Conservation (phyloP, 1,284 basidiomycete genomes). For the Mycena sp. region DNA sequence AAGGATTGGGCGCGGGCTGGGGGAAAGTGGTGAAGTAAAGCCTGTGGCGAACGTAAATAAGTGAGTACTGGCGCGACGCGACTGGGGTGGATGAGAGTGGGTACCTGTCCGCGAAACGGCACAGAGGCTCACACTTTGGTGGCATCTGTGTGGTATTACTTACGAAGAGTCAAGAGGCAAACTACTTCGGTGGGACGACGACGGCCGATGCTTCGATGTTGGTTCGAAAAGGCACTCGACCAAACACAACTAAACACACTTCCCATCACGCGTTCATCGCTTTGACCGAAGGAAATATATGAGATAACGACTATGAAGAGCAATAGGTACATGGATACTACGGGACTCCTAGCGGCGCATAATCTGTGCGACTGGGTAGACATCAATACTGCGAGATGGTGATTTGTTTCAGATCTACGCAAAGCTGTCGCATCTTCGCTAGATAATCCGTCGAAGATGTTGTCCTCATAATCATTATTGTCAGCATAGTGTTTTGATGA, state of each 20-base stretch:
- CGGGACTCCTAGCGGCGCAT: too few species aligned
- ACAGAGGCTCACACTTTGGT: conserved; percentile 78
- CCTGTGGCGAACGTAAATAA: conserved; percentile 49
- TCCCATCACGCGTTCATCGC: too few species aligned
- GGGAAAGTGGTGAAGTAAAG: conserved; percentile 86
- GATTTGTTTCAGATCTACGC: too few species aligned
- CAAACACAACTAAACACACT: background rate
- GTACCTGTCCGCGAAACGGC: conserved; percentile 79
- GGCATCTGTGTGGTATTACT: too few species aligned
- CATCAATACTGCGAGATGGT: too few species aligned
- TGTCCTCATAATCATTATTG: background rate
- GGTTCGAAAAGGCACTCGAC: background rate
- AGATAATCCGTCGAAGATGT: background rate
- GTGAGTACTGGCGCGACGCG: conserved; percentile 23
- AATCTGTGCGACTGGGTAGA: background rate
- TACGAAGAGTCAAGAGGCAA: conserved; percentile 20
- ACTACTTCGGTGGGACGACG: conserved; percentile 16
- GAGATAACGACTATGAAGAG: too few species aligned
- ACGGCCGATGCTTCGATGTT: background rate
- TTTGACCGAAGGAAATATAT: too few species aligned
- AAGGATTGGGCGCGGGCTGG: conserved; percentile 71
- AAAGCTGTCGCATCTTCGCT: background rate
- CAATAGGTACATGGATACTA: too few species aligned
- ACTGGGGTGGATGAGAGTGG: conserved; percentile 26
- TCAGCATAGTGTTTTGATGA: too few species aligned